Evolutionary conservation across 305 asterid species (phyloP).

Genomic region (Fraxinus greggii): DNA sequence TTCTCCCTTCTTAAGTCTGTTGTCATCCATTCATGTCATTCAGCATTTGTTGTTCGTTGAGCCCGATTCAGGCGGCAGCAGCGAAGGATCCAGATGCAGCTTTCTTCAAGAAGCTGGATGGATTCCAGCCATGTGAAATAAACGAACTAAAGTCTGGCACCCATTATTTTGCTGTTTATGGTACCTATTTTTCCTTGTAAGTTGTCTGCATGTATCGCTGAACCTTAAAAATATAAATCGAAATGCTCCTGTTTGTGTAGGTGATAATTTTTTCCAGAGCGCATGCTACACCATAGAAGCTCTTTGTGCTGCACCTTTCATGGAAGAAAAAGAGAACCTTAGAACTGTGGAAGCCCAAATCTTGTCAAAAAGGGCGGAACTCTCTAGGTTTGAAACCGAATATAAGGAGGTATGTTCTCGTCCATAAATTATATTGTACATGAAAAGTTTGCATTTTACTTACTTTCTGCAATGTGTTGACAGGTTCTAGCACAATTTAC

Average conservation of each 20-base stretch:
- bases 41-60: constrained; percentile 22
- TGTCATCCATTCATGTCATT: constrained; percentile 11
- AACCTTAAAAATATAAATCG: constrained; percentile 17
- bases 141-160: constrained; percentile 82
- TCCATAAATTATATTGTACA: constrained; percentile 1
- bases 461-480: constrained; percentile 14
- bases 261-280: constrained; percentile 93
- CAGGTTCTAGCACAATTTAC: constrained; percentile 94
- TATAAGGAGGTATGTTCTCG: constrained; percentile 67
- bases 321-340: constrained; percentile 81
- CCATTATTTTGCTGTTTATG: constrained; percentile 89
- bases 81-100: constrained; percentile 90
- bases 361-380: constrained; percentile 84
- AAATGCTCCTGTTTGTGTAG: constrained; percentile 40
- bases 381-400: constrained; percentile 90
- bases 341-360: constrained; percentile 78
- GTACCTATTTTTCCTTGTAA: constrained; percentile 40
- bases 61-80: constrained; percentile 49
- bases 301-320: constrained; percentile 63
- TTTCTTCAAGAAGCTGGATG: constrained; percentile 88
- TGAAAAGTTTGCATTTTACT: constrained; percentile 17
- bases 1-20: neutral
- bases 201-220: constrained; percentile 12
- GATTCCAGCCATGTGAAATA: constrained; percentile 95
- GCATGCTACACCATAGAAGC: constrained; percentile 81